phyloP scores from a whole-genome alignment of 257 asterid species.

The Rauvolfia tetraphylla region DNA sequence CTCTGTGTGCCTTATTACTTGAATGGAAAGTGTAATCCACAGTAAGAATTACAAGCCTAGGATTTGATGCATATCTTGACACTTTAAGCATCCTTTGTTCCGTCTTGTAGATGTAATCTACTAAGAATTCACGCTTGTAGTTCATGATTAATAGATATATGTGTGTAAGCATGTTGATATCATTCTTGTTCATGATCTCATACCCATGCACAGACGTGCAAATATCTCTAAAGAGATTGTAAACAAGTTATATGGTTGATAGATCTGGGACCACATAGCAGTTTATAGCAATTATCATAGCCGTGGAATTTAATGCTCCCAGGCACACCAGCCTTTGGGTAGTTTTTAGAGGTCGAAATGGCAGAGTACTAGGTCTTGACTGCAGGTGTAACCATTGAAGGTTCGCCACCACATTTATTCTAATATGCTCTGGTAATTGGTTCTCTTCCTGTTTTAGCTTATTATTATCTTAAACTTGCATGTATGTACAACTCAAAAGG shows the following conservation, averaged over 20 bases:
- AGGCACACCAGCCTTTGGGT: background rate
- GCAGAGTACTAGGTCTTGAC: background rate
- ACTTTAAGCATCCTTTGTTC: background rate
- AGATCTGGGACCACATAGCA: background rate
- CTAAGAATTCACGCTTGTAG: background rate
- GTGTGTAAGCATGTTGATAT: background rate
- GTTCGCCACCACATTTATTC: background rate
- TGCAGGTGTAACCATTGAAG: background rate
- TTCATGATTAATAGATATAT: background rate
- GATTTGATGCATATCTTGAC: conserved; percentile 1
- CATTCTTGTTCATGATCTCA: background rate
- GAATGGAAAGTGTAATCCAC: background rate
- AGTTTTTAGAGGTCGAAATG: background rate
- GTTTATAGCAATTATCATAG: background rate
- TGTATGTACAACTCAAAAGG: background rate
- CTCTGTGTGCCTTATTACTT: background rate
- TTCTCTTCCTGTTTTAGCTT: background rate
- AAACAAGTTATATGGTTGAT: background rate
- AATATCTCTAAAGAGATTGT: background rate
- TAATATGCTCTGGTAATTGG: background rate
- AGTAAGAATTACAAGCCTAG: background rate
- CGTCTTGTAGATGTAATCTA: background rate
- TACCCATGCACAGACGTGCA: background rate
- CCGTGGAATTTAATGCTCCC: background rate
- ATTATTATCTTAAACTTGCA: background rate